phyloP scores from a whole-genome alignment of 108 stramenopile genomes.

The Mediolabrus comicus region DNA sequence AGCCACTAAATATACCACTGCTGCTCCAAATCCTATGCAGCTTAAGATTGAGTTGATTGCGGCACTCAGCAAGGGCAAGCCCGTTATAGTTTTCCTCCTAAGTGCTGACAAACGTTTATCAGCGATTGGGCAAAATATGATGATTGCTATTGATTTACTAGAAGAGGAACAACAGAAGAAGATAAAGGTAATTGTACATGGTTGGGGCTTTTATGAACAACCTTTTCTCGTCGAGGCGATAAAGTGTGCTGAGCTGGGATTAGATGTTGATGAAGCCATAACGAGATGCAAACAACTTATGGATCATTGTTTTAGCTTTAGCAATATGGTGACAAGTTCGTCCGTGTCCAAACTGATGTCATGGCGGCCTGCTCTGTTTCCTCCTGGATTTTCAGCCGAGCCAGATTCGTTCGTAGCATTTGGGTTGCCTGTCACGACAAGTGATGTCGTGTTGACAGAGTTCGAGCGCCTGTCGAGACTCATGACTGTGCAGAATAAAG shows the following conservation, averaged over 20 bases:
- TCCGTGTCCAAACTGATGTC: conserved; percentile 10
- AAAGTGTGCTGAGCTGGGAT: conserved; percentile 10
- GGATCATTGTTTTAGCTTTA: conserved; percentile 9
- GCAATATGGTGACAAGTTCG: conserved; percentile 3
- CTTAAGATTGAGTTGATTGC: conserved; percentile 36
- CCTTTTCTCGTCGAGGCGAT: conserved; percentile 26
- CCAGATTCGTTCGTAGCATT: conserved; percentile 1
- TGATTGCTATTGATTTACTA: conserved; percentile 28
- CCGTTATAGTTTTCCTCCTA: conserved; percentile 16
- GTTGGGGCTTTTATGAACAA: conserved; percentile 23
- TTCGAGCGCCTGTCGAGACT: conserved; percentile 5
- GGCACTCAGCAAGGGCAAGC: conserved; percentile 28
- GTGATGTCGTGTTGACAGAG: neutral
- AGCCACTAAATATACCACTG: conserved; percentile 30
- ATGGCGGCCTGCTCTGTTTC: conserved; percentile 36
- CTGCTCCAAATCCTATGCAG: conserved; percentile 43
- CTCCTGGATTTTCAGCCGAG: conserved; percentile 20
- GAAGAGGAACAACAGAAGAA: conserved; percentile 16
- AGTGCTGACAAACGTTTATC: conserved; percentile 23
- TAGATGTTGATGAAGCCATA: conserved; percentile 22
- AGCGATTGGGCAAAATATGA: conserved; percentile 32
- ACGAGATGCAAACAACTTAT: neutral
- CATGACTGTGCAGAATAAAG: neutral
- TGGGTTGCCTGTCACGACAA: conserved; percentile 6
- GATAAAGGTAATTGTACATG: conserved; percentile 35